These are phyloP conservation scores for Dendrobium huoshanense DNA, from an alignment of 106 monocot genomes.

Conservation along the genomic window DNA sequence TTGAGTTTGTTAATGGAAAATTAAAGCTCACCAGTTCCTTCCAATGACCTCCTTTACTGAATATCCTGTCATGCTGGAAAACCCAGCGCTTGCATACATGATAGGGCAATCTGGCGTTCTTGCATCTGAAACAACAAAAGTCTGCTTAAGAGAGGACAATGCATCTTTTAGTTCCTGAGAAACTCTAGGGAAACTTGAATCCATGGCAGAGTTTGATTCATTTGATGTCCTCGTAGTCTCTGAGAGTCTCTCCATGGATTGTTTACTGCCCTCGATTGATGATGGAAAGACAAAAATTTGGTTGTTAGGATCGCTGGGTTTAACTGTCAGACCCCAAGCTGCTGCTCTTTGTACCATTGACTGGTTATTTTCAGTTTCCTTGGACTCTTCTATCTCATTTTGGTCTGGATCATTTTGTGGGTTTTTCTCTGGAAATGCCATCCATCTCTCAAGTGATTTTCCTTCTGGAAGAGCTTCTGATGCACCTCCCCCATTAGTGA, in stretches of 20 bases:
- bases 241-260: conserved; percentile 18
- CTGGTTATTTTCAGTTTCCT: neutral
- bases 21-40: conserved; percentile 62
- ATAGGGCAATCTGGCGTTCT: conserved; percentile 86
- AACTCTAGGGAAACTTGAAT: conserved; percentile 40
- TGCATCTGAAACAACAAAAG: conserved; percentile 95
- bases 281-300: conserved; percentile 11
- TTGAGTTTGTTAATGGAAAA: neutral
- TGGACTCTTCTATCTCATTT: conserved; percentile 22
- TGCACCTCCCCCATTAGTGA: neutral
- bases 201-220: conserved; percentile 19
- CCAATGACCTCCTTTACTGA: conserved; percentile 71
- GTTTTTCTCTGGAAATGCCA: conserved; percentile 40
- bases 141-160: conserved; percentile 72
- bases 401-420: neutral
- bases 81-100: conserved; percentile 82
- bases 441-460: conserved; percentile 44
- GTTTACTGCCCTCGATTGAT: conserved; percentile 11
- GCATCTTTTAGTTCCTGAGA: conserved; percentile 84
- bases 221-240: conserved; percentile 16
- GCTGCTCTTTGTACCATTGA: conserved; percentile 14
- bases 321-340: conserved; percentile 22
- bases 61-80: conserved; percentile 92
- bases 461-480: neutral
- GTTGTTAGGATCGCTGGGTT: conserved; percentile 1